Base-by-base conservation (phyloP, 2,329 filamentous ascomycete genomes). In the Pestalotiopsis sp. region DNA sequence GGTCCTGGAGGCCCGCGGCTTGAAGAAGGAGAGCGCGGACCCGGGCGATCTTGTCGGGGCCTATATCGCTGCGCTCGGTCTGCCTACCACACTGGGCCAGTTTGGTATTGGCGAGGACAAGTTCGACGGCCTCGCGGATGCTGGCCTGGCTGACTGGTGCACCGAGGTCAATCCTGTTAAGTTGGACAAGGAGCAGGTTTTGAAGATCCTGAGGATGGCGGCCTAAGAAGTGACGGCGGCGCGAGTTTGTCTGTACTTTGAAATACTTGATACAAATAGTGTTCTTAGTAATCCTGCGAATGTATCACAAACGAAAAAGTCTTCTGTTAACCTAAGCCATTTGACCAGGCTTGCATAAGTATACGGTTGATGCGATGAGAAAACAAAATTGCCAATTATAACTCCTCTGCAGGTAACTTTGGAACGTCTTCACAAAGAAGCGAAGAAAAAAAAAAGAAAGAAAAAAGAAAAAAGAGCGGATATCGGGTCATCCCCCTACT, bases 151-250 rank as follows among this genome's bases (percentile, higher is more conserved):
- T 13, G 73, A 73, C 36, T 58, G 58, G 57, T 72, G 69, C 41
- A 68, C 57, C 4, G 27, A 55, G 13, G 65, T 68, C 0, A 74
- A 74, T 61, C 71, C 73, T 0, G 69, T 73, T 20, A 67, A 67
- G 64, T 67, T 74, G 2, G 69, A 69, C 12, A 73, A 72, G 67
- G 71, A 69, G 38, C 69, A 71, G 45, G 66, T 73, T 61, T 39
- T 74, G 6, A 72, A 73, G 49, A 73, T 74, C 36, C 64, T 74
- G 17, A 61, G 69, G 62, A 71, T 72, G 73, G 59, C 57, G 11
- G 57, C 57, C 23, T 60, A 23, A 60, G 57, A 9, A 7, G n/a
- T 11, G 17, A 6, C 7, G 6, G 20, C 3, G 9, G 45, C 9
- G n/a, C 31, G 31, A 2, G 31, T 2, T 36, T 9, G 31, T 36